Evolutionary conservation across 1,284 basidiomycete species (phyloP), one percentile per base, ranked within the genome.

Genomic region (Puccinia hordei): DNA sequence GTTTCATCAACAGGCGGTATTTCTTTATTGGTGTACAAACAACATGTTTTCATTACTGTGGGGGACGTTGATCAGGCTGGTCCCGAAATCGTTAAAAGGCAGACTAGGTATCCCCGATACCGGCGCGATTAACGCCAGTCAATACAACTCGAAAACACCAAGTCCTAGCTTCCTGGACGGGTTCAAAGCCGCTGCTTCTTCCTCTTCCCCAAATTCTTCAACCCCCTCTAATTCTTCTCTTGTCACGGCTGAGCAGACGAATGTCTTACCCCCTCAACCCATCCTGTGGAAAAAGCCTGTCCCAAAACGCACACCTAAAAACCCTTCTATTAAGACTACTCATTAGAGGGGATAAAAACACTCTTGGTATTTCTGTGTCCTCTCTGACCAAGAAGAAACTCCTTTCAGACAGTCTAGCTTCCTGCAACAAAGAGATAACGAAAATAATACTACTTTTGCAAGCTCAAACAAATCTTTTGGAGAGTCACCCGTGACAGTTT

Each of bases 11-110:
- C 61, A 76, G 74, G 74, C 74, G 13, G 74, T 76, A 8, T 76
- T 76, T 35, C 61, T 76, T 12, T 76, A 76, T 35, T 76, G 74
- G 74, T 76, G 74, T 33, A 76, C 74, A 9, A 76, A 76, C 51
- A 76, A 76, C 51, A 46, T 66, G n/a, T 76, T 76, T 38, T 76
- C 74, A 35, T 53, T 76, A 38, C 22, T 76, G 4, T 76, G 74
- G 74, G 74, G 59, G 17, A 76, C 74, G 33, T 76, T 51, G 30
- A 61, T 76, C 27, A 76, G 61, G 49, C 5, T 76, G 44, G 30
- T 46, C n/a, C 74, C 74, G 8, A 38, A 38, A n/a, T 65, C 59
- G 19, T 24, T 76, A 17, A 76, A 76, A 24, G 19, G n/a, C 17
- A 24, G n/a, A 17, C 27, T 76, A 30, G 49, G 51, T 15, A 76